Percentiles rank a stretch among this genome's conserved stretches.
Evolutionary conservation across 176 grass and related monocot genomes (phyloP).

Genomic region (Typha latifolia): DNA sequence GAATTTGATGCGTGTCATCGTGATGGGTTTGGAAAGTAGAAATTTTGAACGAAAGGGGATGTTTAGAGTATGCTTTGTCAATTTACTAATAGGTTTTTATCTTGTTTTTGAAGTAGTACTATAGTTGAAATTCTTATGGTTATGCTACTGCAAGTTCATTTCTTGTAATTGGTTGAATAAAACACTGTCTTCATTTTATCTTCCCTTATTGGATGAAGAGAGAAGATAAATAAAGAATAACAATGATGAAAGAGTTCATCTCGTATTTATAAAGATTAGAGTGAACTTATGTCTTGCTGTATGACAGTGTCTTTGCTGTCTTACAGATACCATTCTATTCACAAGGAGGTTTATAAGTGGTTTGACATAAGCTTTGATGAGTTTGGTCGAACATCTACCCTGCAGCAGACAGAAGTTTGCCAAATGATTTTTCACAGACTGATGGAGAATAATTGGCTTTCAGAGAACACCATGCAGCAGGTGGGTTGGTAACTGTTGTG

Average conservation of each 20-base stretch:
- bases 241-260: neutral
- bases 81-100: too few species aligned
- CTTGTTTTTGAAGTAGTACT: too few species aligned
- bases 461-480: conserved; percentile 96
- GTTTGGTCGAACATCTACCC: conserved; percentile 76
- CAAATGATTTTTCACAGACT: conserved; percentile 87
- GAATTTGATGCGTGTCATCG: too few species aligned
- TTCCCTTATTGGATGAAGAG: neutral
- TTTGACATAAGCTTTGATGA: conserved; percentile 97
- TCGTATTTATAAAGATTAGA: conserved; percentile 3
- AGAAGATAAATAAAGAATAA: neutral
- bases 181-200: neutral
- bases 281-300: conserved; percentile 3
- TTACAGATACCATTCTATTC: conserved; percentile 80
- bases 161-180: neutral
- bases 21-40: too few species aligned
- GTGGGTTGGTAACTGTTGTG: conserved; percentile 16
- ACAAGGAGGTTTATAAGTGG: conserved; percentile 84
- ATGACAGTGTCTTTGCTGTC: conserved; percentile 22
- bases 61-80: too few species aligned
- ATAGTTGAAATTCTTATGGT: too few species aligned
- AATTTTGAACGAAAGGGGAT: too few species aligned
- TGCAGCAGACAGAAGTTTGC: conserved; percentile 82
- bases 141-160: neutral
- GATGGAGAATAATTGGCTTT: conserved; percentile 89